phyloP scores from a whole-genome alignment of 2,329 filamentous ascomycete genomes.

The Talaromyces sp. region DNA sequence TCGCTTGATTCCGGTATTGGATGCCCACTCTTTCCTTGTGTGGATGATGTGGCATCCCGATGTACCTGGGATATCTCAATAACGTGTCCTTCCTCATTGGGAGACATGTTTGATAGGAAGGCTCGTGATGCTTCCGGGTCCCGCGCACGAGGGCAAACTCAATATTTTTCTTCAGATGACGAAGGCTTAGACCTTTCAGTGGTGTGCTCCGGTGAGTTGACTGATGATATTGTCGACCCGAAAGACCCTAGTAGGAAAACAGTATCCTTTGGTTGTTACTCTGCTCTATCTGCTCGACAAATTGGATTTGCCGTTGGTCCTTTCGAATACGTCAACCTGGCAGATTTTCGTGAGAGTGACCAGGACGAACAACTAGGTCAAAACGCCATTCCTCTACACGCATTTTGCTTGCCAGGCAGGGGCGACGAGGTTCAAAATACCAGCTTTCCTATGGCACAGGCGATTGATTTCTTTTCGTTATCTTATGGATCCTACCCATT shows the following conservation, averaged over 20 bases:
- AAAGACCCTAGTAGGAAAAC: constrained; percentile 81
- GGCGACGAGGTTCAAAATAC: constrained; percentile 83
- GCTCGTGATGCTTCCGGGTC: constrained; percentile 24
- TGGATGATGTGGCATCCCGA: constrained; percentile 80
- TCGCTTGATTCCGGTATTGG: constrained; percentile 76
- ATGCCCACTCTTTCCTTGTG: constrained; percentile 87
- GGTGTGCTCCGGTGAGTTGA: constrained; percentile 85
- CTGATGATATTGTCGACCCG: constrained; percentile 78
- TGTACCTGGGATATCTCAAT: constrained; percentile 89
- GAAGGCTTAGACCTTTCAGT: constrained; percentile 86
- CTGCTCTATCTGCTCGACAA: constrained; percentile 79
- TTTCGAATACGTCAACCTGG: constrained; percentile 89
- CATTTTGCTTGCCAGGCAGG: constrained; percentile 85
- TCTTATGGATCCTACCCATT: constrained; percentile 91
- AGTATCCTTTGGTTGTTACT: constrained; percentile 77
- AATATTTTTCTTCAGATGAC: constrained; percentile 70
- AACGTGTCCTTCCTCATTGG: constrained; percentile 81
- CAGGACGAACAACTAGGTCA: constrained; percentile 88
- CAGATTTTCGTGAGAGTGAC: constrained; percentile 84
- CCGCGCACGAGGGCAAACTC: constrained; percentile 28
- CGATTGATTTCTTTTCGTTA: constrained; percentile 88
- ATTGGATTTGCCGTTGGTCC: constrained; percentile 93
- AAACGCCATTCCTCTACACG: constrained; percentile 85
- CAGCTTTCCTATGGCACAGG: constrained; percentile 78
- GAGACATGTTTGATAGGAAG: constrained; percentile 64